These are phyloP conservation scores for Phytophthora boehmeriae DNA, from an alignment of 352 stramenopile species.

Conservation along the genomic window DNA sequence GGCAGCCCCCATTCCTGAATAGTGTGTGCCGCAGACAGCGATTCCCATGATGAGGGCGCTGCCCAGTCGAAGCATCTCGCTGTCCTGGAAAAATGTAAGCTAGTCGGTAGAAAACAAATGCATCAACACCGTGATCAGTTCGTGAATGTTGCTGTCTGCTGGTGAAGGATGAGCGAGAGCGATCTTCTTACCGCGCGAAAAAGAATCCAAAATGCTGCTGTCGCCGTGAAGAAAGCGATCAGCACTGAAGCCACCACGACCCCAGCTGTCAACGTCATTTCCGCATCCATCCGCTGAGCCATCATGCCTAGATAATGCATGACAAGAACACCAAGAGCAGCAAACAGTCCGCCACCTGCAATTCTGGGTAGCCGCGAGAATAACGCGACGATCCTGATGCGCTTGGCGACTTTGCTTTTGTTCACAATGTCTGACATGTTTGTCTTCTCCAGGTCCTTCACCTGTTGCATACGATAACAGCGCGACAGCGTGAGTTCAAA, in stretches of 20 bases:
- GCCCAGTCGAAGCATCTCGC: conserved; percentile 49
- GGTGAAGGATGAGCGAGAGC: neutral
- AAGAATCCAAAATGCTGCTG: conserved; percentile 71
- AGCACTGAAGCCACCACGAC: conserved; percentile 53
- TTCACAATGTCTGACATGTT: conserved; percentile 55
- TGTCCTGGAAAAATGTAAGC: conserved; percentile 68
- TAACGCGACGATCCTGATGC: conserved; percentile 63
- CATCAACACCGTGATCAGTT: too few species aligned
- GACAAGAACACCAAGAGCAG: conserved; percentile 62
- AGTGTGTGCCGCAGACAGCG: conserved; percentile 71
- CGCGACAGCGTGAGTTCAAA: neutral
- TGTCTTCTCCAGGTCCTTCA: conserved; percentile 49
- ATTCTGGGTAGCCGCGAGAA: conserved; percentile 67
- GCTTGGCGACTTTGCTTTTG: conserved; percentile 44
- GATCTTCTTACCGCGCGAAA: conserved; percentile 52
- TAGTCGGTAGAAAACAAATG: conserved; percentile 9
- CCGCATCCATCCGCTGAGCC: conserved; percentile 50
- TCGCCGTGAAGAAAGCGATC: conserved; percentile 64
- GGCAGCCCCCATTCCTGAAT: conserved; percentile 56
- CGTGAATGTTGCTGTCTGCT: too few species aligned
- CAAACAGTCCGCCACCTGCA: conserved; percentile 50
- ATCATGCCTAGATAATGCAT: conserved; percentile 86
- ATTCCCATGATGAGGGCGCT: conserved; percentile 70
- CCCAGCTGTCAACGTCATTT: conserved; percentile 45
- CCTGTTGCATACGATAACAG: conserved; percentile 8